Conservation (phyloP, 805 yeast genomes). For the Alloascoidea africana region DNA sequence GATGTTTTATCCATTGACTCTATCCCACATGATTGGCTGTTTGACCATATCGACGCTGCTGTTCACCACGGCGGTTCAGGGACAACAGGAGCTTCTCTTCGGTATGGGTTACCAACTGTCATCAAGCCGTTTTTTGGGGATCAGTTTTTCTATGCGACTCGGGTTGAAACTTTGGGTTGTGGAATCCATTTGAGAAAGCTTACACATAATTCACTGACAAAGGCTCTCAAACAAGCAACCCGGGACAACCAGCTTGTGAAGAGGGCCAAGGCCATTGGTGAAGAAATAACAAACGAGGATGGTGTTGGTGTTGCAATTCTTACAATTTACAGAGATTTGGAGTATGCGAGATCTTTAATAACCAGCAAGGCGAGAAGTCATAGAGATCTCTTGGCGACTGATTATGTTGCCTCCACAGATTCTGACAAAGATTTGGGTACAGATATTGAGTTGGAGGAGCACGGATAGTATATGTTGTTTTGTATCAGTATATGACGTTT, state of each 20-base stretch:
- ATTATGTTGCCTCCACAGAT: too few species aligned
- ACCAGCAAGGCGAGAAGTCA: too few species aligned
- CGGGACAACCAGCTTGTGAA: slow-evolving; percentile 50
- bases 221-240: slow-evolving; percentile 57
- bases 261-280: slow-evolving; percentile 51
- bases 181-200: slow-evolving; percentile 62
- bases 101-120: slow-evolving; percentile 79
- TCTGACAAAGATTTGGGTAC: too few species aligned
- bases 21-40: slow-evolving; percentile 90
- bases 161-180: slow-evolving; percentile 82
- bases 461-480: too few species aligned
- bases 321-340: slow-evolving; percentile 63
- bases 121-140: slow-evolving; percentile 95
- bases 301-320: slow-evolving; percentile 73
- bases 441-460: too few species aligned
- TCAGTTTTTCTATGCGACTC: slow-evolving; percentile 79
- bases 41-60: slow-evolving; percentile 79
- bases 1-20: slow-evolving; percentile 50
- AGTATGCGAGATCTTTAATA: slow-evolving; percentile 64
- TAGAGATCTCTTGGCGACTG: too few species aligned
- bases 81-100: slow-evolving; percentile 82
- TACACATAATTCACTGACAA: slow-evolving; percentile 43
- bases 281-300: slow-evolving; percentile 49
- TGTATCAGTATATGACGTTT: too few species aligned
- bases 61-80: slow-evolving; percentile 98